Evolutionary conservation across 306 rosid genomes (phyloP).

Genomic region (Prunus padus): DNA sequence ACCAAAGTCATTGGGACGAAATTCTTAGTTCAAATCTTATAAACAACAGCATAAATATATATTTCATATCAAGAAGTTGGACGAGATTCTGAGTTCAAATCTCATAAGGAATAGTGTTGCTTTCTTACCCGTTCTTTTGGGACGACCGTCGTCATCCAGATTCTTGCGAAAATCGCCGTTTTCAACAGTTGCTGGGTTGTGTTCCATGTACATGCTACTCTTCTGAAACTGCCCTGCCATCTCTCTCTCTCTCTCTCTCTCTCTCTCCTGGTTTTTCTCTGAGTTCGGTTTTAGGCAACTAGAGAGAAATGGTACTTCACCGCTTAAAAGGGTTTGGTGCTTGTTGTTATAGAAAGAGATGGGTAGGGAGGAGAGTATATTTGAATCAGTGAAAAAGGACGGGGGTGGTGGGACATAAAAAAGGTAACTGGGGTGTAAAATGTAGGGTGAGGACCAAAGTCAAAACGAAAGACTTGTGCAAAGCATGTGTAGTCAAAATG

Average conservation of each 20-base stretch:
- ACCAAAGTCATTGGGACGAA: background rate
- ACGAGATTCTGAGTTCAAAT: background rate
- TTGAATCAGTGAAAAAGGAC: conserved; percentile 15
- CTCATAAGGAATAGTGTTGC: background rate
- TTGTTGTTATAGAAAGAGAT: background rate
- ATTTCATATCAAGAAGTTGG: background rate
- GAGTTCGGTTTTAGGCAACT: background rate
- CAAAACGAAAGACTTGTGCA: conserved; percentile 27
- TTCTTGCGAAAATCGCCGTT: conserved; percentile 41
- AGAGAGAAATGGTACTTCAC: conserved; percentile 3
- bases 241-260: background rate
- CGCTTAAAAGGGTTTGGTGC: background rate
- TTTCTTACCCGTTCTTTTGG: conserved; percentile 64
- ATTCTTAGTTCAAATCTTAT: background rate
- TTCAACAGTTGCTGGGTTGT: conserved; percentile 40
- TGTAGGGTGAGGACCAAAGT: conserved; percentile 34
- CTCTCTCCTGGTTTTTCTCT: background rate
- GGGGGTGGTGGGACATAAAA: conserved; percentile 3
- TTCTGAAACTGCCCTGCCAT: conserved; percentile 48
- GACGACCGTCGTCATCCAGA: conserved; percentile 84
- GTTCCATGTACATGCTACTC: conserved; percentile 64
- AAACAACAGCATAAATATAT: background rate
- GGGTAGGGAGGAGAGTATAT: conserved; percentile 12
- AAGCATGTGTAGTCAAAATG: background rate
- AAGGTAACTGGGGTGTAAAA: conserved; percentile 2